These are phyloP conservation scores for Endogone sp. DNA, from an alignment of 192 early-diverging fungal species.

Conservation along the genomic window DNA sequence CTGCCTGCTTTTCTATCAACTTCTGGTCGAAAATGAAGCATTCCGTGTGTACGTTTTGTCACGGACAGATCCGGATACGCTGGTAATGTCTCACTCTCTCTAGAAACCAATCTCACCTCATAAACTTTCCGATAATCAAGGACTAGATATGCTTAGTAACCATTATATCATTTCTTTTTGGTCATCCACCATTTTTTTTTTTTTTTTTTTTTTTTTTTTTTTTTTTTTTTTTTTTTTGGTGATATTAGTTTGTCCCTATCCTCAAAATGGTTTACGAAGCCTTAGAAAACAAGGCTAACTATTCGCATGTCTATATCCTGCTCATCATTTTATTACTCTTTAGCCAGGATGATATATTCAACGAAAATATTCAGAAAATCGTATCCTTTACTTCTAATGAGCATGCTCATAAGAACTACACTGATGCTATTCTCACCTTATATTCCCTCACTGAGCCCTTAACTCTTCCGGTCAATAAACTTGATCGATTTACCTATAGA, in stretches of 20 bases:
- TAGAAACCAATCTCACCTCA: no score
- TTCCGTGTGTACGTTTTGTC: slow-evolving; percentile 73
- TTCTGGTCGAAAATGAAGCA: slow-evolving; percentile 61
- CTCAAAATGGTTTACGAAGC: slow-evolving; percentile 64
- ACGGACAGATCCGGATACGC: slow-evolving; percentile 70
- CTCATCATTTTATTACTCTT: slow-evolving; percentile 63
- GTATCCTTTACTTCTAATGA: slow-evolving; percentile 29
- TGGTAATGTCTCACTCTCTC: no score
- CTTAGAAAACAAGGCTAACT: slow-evolving; percentile 53
- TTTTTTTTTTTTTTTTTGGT: background rate
- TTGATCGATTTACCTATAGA: no score
- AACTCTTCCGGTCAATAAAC: no score
- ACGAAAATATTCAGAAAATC: slow-evolving; percentile 69
- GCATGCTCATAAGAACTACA: no score
- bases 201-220: no score
- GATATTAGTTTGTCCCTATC: slow-evolving; percentile 52
- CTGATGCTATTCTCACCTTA: background rate
- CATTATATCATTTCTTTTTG: no score
- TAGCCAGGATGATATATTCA: slow-evolving; percentile 69
- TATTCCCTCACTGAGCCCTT: background rate
- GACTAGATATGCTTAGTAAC: no score
- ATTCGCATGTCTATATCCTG: slow-evolving; percentile 63
- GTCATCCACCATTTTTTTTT: no score
- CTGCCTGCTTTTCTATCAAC: slow-evolving; percentile 57
- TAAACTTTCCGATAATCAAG: no score